phyloP scores from a whole-genome alignment of 148 eudicot genomes.

The Rhododendron mucronatum region DNA sequence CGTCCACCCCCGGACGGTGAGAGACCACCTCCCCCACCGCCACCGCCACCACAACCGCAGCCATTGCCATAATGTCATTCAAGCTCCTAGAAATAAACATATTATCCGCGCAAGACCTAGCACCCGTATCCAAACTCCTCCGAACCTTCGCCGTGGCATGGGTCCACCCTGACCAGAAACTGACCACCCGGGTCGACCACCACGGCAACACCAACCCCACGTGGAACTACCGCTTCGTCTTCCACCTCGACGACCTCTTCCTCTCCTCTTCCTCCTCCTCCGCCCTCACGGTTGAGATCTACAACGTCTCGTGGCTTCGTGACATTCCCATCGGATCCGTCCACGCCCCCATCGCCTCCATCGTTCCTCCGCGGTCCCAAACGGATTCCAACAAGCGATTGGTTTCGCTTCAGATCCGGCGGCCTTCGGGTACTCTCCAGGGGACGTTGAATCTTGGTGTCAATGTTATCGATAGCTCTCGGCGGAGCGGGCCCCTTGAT shows the following conservation, averaged over 20 bases:
- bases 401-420: slow-evolving; percentile 13
- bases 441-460: slow-evolving; percentile 25
- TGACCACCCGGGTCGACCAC: slow-evolving; percentile 29
- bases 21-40: not conserved
- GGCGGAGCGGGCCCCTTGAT: not conserved
- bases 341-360: not conserved
- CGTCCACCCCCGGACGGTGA: not conserved
- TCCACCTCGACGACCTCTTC: slow-evolving; percentile 24
- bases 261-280: slow-evolving; percentile 8
- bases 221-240: slow-evolving; percentile 31
- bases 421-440: slow-evolving; percentile 27
- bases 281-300: slow-evolving; percentile 27
- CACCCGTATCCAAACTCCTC: slow-evolving; percentile 28
- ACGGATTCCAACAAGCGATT: not conserved
- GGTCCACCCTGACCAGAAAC: slow-evolving; percentile 24
- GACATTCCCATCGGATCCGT: slow-evolving; percentile 36
- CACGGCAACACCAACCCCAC: slow-evolving; percentile 35
- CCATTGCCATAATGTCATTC: slow-evolving; percentile 7
- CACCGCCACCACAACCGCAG: not conserved
- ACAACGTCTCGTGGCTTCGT: slow-evolving; percentile 30
- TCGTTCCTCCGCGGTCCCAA: not conserved
- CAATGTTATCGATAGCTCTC: slow-evolving; percentile 4
- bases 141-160: slow-evolving; percentile 37
- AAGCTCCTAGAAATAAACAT: slow-evolving; percentile 26
- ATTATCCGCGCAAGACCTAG: slow-evolving; percentile 33